Percentiles rank a stretch among this genome's conserved stretches.
These are phyloP conservation scores for Macrophomina pseudophaseolina DNA, from an alignment of 2,329 filamentous ascomycete species.

Conservation along the genomic window DNA sequence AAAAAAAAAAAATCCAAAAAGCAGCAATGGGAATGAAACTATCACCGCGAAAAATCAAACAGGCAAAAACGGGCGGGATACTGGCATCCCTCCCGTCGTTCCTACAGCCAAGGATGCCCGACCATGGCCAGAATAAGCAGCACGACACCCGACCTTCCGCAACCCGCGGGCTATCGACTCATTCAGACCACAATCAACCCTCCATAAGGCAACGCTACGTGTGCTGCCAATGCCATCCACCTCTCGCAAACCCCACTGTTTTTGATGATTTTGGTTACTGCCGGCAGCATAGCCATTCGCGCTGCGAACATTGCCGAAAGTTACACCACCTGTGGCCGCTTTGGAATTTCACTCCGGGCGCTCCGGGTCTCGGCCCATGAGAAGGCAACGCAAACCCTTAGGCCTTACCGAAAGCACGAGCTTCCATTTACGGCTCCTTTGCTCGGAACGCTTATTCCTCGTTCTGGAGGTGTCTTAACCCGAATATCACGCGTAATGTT, in stretches of 20 bases:
- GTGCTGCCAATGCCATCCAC: conserved; percentile 12
- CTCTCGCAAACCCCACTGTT: conserved; percentile 5
- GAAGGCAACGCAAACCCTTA: neutral
- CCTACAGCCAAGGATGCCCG: neutral
- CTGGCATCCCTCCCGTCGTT: neutral
- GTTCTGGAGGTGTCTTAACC: no score
- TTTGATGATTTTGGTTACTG: conserved; percentile 15
- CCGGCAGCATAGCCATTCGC: conserved; percentile 6
- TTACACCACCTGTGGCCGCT: conserved; percentile 10
- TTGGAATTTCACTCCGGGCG: conserved; percentile 12
- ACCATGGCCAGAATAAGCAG: neutral
- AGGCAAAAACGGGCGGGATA: neutral
- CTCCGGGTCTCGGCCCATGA: conserved; percentile 13
- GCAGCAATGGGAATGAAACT: neutral
- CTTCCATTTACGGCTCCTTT: neutral
- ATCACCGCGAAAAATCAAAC: neutral
- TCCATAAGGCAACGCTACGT: conserved; percentile 8
- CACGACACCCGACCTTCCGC: neutral
- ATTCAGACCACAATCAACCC: neutral
- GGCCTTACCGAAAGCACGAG: neutral
- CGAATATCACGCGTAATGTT: no score
- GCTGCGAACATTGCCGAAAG: conserved; percentile 5
- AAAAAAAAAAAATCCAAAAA: neutral
- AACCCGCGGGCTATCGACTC: neutral
- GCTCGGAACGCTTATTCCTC: no score